A percentile compares a stretch with the other conserved stretches of the same genome.
phyloP scores from a whole-genome alignment of 2,329 filamentous ascomycete species.

The Sarocladiaceae sp. region DNA sequence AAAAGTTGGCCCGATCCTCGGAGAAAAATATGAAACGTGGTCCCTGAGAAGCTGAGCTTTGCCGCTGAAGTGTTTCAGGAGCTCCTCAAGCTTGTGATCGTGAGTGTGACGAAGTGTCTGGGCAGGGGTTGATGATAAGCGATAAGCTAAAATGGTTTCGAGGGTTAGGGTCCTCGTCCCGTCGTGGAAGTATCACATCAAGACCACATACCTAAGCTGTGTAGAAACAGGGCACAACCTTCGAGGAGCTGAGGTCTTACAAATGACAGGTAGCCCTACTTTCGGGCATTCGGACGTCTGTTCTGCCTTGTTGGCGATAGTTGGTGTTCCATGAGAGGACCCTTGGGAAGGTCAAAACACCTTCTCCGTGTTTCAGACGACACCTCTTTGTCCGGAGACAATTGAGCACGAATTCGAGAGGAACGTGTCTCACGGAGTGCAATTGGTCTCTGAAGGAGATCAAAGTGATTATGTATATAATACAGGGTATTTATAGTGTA shows the following conservation, averaged over 20 bases:
- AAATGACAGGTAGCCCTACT: too few species aligned
- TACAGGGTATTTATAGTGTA: slow-evolving; percentile 7
- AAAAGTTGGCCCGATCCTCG: background rate
- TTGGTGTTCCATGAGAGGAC: too few species aligned
- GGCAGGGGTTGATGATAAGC: background rate
- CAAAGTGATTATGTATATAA: background rate
- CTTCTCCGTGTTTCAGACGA: background rate
- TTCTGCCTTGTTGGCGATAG: too few species aligned
- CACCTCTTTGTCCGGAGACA: background rate
- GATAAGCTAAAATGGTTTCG: slow-evolving; percentile 5
- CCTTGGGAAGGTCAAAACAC: background rate
- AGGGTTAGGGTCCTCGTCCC: too few species aligned
- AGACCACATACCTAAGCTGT: too few species aligned
- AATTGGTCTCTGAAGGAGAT: too few species aligned
- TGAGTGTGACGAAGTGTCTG: background rate
- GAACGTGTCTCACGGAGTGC: background rate
- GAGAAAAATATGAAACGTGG: background rate
- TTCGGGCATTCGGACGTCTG: too few species aligned
- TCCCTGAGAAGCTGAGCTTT: background rate
- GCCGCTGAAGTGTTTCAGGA: slow-evolving; percentile 9
- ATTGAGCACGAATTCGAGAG: too few species aligned
- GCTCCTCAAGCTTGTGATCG: slow-evolving; percentile 5
- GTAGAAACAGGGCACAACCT: too few species aligned
- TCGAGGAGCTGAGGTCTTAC: too few species aligned
- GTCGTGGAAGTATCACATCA: too few species aligned